Percentiles rank a stretch among this genome's conserved stretches.
phyloP scores from a whole-genome alignment of 192 early-diverging fungal species.

The Funneliformis mosseae region DNA sequence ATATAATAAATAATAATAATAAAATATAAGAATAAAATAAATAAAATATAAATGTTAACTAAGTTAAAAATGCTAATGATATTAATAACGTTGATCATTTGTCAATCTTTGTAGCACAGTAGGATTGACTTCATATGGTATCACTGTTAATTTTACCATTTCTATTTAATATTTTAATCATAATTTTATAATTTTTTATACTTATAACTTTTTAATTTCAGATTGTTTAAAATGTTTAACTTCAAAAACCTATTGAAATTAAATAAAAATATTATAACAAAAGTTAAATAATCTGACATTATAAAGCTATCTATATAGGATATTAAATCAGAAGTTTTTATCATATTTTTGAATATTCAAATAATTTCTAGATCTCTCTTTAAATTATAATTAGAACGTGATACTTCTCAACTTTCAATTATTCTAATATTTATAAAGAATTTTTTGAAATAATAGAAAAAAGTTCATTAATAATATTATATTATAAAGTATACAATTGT shows the following conservation, averaged over 20 bases:
- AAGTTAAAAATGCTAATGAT: too few species aligned
- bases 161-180: neutral
- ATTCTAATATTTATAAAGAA: constrained; percentile 5
- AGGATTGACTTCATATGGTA: too few species aligned
- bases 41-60: too few species aligned
- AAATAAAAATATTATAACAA: too few species aligned
- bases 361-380: neutral
- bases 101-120: too few species aligned
- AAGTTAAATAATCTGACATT: too few species aligned
- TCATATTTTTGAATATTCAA: neutral
- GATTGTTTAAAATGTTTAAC: neutral
- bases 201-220: neutral
- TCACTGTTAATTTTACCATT: neutral
- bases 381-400: neutral
- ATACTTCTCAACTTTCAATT: neutral
- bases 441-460: neutral
- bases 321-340: neutral
- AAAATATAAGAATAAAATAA: too few species aligned
- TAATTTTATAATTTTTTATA: neutral
- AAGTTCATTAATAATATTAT: neutral
- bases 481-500: neutral
- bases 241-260: too few species aligned
- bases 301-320: too few species aligned
- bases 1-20: too few species aligned
- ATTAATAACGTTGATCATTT: too few species aligned